phyloP scores from a whole-genome alignment of 768 basidiomycete species.

The Lyophyllum shimeji region DNA sequence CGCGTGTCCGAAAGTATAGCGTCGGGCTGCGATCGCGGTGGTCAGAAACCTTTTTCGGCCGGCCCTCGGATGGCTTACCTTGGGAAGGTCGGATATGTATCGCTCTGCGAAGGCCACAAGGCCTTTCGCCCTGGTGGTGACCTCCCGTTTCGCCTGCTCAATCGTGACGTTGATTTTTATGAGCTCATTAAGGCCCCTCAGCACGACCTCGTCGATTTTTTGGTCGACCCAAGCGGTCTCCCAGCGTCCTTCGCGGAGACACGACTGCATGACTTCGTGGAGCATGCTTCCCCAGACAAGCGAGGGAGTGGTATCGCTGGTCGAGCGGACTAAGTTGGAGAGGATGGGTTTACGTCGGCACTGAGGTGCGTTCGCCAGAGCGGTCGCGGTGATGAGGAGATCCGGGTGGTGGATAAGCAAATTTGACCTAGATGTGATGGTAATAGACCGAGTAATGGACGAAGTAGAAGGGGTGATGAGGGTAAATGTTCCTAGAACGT shows the following conservation, averaged over 20 bases:
- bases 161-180: slow-evolving; percentile 57
- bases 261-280: slow-evolving; percentile 88
- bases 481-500: slow-evolving; percentile 58
- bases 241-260: slow-evolving; percentile 63
- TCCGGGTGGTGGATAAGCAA: slow-evolving; percentile 91
- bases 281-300: slow-evolving; percentile 92
- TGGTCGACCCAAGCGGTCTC: slow-evolving; percentile 60
- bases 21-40: slow-evolving; percentile 41
- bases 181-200: slow-evolving; percentile 56
- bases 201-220: slow-evolving; percentile 56
- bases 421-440: slow-evolving; percentile 62
- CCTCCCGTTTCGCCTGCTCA: slow-evolving; percentile 65
- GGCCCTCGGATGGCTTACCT: slow-evolving; percentile 39
- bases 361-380: slow-evolving; percentile 78
- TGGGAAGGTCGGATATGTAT: slow-evolving; percentile 65
- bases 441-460: slow-evolving; percentile 43
- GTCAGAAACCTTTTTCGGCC: neutral
- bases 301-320: slow-evolving; percentile 60
- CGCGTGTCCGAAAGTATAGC: slow-evolving; percentile 73
- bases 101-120: slow-evolving; percentile 61
- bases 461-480: slow-evolving; percentile 31
- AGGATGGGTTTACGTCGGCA: slow-evolving; percentile 90
- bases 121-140: slow-evolving; percentile 62
- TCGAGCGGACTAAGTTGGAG: slow-evolving; percentile 56
- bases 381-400: slow-evolving; percentile 85